A percentile compares a stretch with the other conserved stretches of the same genome.
Conservation (phyloP, 225 moss, liverwort and hornwort genomes). For the Anthoceros angustus region DNA sequence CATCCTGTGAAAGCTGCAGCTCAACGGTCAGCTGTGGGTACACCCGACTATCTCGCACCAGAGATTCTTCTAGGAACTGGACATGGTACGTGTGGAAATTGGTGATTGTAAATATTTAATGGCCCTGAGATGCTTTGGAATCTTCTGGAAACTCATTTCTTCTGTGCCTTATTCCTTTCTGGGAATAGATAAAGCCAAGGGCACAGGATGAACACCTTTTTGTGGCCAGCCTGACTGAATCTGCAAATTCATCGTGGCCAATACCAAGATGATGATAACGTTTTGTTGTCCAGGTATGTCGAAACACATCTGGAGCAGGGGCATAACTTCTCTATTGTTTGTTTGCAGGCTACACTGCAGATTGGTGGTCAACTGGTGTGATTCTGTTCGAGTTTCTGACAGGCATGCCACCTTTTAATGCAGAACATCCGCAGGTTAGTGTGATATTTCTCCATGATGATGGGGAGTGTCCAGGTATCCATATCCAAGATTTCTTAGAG, state of each 20-base stretch:
- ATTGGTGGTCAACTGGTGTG: constrained; percentile 99
- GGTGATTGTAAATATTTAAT: too few species aligned
- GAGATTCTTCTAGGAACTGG: constrained; percentile 97
- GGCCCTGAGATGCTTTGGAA: too few species aligned
- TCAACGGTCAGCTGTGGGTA: constrained; percentile 87
- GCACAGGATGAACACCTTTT: neutral
- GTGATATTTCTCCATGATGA: neutral
- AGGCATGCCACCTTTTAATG: constrained; percentile 96
- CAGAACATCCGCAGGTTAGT: constrained; percentile 88
- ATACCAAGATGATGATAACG: too few species aligned
- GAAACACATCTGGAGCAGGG: neutral
- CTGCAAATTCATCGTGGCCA: too few species aligned
- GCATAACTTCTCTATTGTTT: neutral
- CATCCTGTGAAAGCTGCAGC: constrained; percentile 65
- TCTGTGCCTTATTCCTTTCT: neutral
- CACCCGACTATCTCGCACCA: constrained; percentile 96
- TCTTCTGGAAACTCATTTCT: neutral
- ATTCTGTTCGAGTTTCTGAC: constrained; percentile 96
- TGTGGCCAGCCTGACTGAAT: too few species aligned
- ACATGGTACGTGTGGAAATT: constrained; percentile 38
- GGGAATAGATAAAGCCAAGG: neutral
- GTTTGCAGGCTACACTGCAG: constrained; percentile 70
- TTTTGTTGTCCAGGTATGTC: neutral
- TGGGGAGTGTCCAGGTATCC: too few species aligned
- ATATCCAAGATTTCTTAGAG: neutral